Evolutionary conservation across 2,329 filamentous ascomycete genomes (phyloP), one percentile per base, ranked within the genome.

Genomic region (Canariomyces notabilis): DNA sequence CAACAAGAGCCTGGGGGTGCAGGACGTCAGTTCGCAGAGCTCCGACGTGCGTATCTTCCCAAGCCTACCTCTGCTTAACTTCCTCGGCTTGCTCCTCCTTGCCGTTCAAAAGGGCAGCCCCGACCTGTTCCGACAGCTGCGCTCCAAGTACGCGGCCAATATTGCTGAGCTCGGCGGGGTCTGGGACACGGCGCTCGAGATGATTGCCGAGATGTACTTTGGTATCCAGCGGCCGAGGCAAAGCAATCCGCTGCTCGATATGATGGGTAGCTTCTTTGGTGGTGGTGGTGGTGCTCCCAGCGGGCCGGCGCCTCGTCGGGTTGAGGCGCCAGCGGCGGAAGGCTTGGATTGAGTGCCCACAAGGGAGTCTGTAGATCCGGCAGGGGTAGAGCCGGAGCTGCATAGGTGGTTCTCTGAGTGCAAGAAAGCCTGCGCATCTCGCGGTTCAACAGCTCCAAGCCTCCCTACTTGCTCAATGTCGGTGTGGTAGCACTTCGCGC

Each of bases 191-290:
- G 77, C 88, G 19, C 71, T 98, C 50, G 85, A 89, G 57, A 83
- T 88, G 65, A 83, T 98, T 59, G 91, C 86, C 39, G 91, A 98
- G 71, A 90, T 95, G 80, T 98, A 97, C 73, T 98, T 98, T 69
- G 83, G 83, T 29, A 94, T 98, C 64, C 80, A 83, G 70, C 84
- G 89, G 62, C 91, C 90, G 37, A 79, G 85, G 60, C 89, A 95
- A 71, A 86, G 84, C 54, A 97, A 97, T 66, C 90, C 90, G 3
- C 73, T 98, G 66, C 81, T 97, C 68, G 93, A 98, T 64, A 97
- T 98, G 90, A 94, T 98, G 87, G 90, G 89, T 38, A 90, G 82
- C 52, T 80, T 98, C 75, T 87, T 98, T 61, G 90, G 90, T 39
- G 89, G 89, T 61, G 90, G 90, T 39, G 89, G 89, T 16, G 84